A percentile compares a stretch with the other conserved stretches of the same genome.
These are phyloP conservation scores for Guadua angustifolia DNA, from an alignment of 176 grass and related monocot genomes.

Conservation along the genomic window DNA sequence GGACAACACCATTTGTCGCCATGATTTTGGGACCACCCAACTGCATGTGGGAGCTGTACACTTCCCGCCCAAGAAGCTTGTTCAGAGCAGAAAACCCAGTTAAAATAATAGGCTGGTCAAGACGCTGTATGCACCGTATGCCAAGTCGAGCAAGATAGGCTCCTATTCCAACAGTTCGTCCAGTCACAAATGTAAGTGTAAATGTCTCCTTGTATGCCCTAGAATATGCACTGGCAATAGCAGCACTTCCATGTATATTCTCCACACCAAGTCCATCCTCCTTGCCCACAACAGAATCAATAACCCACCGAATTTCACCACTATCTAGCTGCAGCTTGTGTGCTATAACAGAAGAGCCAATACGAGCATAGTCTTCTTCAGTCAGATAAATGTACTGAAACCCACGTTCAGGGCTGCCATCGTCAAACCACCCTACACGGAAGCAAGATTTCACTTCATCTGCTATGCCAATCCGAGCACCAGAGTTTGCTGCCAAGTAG, in stretches of 20 bases:
- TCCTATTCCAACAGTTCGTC: slow-evolving; percentile 91
- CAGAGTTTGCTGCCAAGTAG: slow-evolving; percentile 92
- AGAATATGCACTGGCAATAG: slow-evolving; percentile 95
- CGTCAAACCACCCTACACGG: slow-evolving; percentile 82
- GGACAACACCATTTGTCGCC: slow-evolving; percentile 96
- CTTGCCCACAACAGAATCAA: slow-evolving; percentile 93
- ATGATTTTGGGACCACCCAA: slow-evolving; percentile 99
- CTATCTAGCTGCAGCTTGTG: slow-evolving; percentile 77
- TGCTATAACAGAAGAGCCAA: slow-evolving; percentile 81
- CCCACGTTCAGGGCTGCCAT: slow-evolving; percentile 71
- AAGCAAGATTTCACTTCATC: slow-evolving; percentile 97
- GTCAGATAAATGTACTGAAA: slow-evolving; percentile 90
- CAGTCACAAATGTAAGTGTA: slow-evolving; percentile 92
- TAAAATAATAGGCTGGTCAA: slow-evolving; percentile 91
- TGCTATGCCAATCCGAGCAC: slow-evolving; percentile 88
- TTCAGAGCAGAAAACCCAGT: slow-evolving; percentile 89
- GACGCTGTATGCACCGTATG: slow-evolving; percentile 96
- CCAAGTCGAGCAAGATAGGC: slow-evolving; percentile 95
- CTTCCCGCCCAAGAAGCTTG: slow-evolving; percentile 97
- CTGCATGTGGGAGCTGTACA: slow-evolving; percentile 98
- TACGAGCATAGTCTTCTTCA: slow-evolving; percentile 73
- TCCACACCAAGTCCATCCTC: slow-evolving; percentile 95
- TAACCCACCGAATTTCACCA: slow-evolving; percentile 88
- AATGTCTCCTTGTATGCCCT: slow-evolving; percentile 94
- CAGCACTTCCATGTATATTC: slow-evolving; percentile 95